Evolutionary conservation across 2,329 filamentous ascomycete genomes (phyloP), one percentile per base, ranked within the genome.

Genomic region (Septoria linicola): DNA sequence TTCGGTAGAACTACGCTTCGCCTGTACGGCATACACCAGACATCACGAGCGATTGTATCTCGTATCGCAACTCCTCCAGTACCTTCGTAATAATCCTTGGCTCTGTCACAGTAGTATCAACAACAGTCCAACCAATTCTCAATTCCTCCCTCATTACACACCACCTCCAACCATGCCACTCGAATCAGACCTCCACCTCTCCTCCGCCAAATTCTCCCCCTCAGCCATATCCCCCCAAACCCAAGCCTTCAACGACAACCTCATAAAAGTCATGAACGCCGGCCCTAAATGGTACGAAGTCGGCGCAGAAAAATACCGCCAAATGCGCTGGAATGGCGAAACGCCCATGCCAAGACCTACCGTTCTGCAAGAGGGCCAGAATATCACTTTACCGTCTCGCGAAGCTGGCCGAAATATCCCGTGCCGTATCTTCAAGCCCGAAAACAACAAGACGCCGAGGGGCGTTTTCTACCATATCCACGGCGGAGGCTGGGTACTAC

Each of bases 401-500:
- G 78, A 82, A 2, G 13, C 63, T 0, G 74, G 72, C 2, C 71
- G 80, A 27, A 59, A 66, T 6, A 80, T 84, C 11, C 74, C 78
- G 1, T 79, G 75, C 49, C 73, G 79, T 23, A 69, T 78, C 2
- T 76, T 81, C 53, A 71, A 70, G 41, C 79, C 80, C 1, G 70
- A 72, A n/a, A 68, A 73, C 19, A 75, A 71, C 3, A 66, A 68
- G 32, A 8, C 20, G 3, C 34, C 49, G 1, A 44, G 39, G 49
- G 60, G 59, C 1, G 67, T 80, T 1, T 74, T 79, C 58, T 64
- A 80, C 55, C 79, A 83, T 62, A 76, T 82, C 39, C 80, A 83
- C 60, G 80, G 65, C 31, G 73, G 73, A 13, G 73, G 74, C 34
- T 76, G 72, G 71, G 73, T 75, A 8, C 60, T 76, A 45, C 70